A percentile compares a stretch with the other conserved stretches of the same genome.
Evolutionary conservation across 2,329 filamentous ascomycete species (phyloP).

Genomic region (Aspergillus sp.): DNA sequence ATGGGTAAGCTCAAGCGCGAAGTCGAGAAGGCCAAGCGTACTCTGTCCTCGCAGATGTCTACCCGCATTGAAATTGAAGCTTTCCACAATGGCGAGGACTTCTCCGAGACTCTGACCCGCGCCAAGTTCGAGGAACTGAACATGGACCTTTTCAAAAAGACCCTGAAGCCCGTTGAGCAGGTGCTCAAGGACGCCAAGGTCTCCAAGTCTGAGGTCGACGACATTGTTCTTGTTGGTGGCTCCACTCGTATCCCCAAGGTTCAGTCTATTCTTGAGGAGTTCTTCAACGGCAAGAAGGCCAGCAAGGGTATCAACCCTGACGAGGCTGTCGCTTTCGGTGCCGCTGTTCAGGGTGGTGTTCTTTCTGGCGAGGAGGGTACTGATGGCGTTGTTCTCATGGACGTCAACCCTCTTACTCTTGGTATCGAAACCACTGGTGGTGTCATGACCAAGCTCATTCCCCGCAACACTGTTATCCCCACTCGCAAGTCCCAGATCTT

Average conservation of each 20-base stretch:
- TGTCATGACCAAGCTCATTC: conserved; percentile 97
- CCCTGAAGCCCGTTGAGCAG: conserved; percentile 97
- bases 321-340: conserved; percentile 97
- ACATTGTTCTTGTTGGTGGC: conserved; percentile 97
- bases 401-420: conserved; percentile 93
- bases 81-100: conserved; percentile 95
- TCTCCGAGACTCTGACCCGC: conserved; percentile 96
- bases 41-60: conserved; percentile 91
- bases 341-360: conserved; percentile 95
- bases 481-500: conserved; percentile 98
- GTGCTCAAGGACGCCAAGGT: conserved; percentile 98
- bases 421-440: conserved; percentile 97
- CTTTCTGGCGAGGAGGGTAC: conserved; percentile 85
- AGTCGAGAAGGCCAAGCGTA: conserved; percentile 99
- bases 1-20: conserved; percentile 99
- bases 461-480: conserved; percentile 90
- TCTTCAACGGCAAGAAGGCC: conserved; percentile 92
- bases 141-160: conserved; percentile 99
- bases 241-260: conserved; percentile 99
- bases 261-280: conserved; percentile 91
- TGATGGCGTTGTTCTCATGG: conserved; percentile 86
- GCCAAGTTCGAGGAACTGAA: conserved; percentile 99
- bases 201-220: conserved; percentile 92
- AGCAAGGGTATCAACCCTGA: conserved; percentile 99
- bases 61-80: conserved; percentile 95